Base-by-base conservation (phyloP, 2,329 filamentous ascomycete species). In the Scorias spongiosa region DNA sequence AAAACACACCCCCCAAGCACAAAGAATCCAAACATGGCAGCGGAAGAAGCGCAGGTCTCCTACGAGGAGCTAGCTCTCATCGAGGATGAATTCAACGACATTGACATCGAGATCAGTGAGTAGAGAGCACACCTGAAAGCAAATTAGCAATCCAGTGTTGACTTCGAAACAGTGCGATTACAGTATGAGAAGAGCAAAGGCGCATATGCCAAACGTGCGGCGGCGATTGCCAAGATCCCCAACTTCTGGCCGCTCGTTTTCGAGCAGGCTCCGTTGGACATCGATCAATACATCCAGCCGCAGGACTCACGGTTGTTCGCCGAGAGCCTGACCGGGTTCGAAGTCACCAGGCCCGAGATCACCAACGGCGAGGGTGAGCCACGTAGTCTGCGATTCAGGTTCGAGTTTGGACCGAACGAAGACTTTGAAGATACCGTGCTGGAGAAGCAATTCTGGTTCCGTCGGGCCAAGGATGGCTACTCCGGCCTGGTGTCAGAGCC, bases 181-280 rank as follows among this genome's bases (percentile, higher is more conserved):
- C 80, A 88, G 62, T 74, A 81, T 54, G 66, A 73, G 51, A 71
- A 87, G 54, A 75, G 76, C 56, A 69, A 71, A 48, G 73, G 81
- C 39, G 74, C 93, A 48, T 94, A 86, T 69, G 71, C 75, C 55
- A 84, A 83, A 66, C 85, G 89, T 60, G 71, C 76, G 51, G 72
- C 76, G 54, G 65, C 86, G 50, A 69, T 91, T 51, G 64, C 74
- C 50, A 71, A 80, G 58, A 88, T 95, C 58, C 76, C 78, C 54
- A 78, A 84, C 68, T 98, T 96, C 76, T 96, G 91, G 91, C 73
- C 84, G n/a, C 76, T 93, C 46, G 88, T 95, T 45, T 74, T 96
- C 61, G 84, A 93, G 69, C 81, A 87, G 66, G 80, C 84, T 2
- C 87, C 88, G 2, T 72, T 75, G 40, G 86, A 94, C 50, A 75